Conservation (phyloP, 139 green algal species). For the Chlorella sp. region DNA sequence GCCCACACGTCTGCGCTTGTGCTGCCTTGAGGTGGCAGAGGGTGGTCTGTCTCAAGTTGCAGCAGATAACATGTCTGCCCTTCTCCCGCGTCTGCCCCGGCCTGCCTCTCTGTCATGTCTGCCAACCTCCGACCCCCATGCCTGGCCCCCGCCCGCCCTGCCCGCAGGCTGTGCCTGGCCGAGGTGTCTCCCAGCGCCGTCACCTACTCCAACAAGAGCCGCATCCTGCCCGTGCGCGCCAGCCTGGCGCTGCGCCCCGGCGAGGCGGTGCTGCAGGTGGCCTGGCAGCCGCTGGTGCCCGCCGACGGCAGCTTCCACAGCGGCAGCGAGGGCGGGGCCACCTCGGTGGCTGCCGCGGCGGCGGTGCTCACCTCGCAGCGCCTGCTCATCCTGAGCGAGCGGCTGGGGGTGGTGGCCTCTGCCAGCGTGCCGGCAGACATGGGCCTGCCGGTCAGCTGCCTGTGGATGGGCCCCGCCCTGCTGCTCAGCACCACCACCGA, state of each 20-base stretch:
- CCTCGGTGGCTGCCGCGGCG: constrained; percentile 5
- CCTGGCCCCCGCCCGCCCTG: neutral
- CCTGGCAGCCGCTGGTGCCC: constrained; percentile 60
- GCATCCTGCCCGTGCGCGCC: neutral
- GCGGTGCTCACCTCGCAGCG: constrained; percentile 55
- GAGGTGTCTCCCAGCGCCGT: constrained; percentile 32
- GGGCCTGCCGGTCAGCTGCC: constrained; percentile 38
- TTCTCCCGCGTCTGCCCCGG: neutral
- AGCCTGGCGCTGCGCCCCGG: constrained; percentile 35
- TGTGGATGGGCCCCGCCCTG: constrained; percentile 63
- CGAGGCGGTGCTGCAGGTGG: constrained; percentile 53
- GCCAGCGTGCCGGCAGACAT: neutral
- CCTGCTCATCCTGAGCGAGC: constrained; percentile 48
- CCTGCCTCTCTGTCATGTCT: neutral
- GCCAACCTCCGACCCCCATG: too few relatives aligned
- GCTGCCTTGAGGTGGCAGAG: neutral
- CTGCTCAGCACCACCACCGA: constrained; percentile 44
- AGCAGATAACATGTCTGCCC: neutral
- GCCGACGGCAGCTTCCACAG: constrained; percentile 26
- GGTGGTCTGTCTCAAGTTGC: neutral
- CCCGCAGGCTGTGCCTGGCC: constrained; percentile 21
- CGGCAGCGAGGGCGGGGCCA: constrained; percentile 21
- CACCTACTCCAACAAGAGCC: neutral
- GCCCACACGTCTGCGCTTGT: neutral
- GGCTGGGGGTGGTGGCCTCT: constrained; percentile 40